phyloP scores from a whole-genome alignment of 345 rosid genomes.

The Citrus hindsii region DNA sequence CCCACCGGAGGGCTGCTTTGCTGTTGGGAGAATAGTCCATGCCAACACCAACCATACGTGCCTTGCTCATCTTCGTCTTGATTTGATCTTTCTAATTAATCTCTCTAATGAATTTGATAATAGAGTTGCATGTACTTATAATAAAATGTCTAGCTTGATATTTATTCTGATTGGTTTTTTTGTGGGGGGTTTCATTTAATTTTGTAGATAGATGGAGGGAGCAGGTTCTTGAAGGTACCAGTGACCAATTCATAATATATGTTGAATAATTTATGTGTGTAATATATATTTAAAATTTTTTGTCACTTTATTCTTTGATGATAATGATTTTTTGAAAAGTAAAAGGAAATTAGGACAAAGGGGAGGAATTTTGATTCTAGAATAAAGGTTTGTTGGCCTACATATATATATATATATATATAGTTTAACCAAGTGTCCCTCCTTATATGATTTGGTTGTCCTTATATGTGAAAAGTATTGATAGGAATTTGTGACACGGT shows the following conservation, averaged over 20 bases:
- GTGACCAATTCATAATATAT: rapidly evolving
- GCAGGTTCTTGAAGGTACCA: background rate
- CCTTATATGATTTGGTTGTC: too few species aligned
- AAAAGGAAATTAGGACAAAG: background rate
- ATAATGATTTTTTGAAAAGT: background rate
- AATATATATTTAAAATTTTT: background rate
- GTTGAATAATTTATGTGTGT: background rate
- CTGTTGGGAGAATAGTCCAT: conserved; percentile 48
- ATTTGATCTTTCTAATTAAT: background rate
- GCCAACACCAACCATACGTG: conserved; percentile 36
- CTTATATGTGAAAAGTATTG: too few species aligned
- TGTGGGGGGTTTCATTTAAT: too few species aligned
- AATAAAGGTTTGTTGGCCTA: background rate
- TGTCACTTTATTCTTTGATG: background rate
- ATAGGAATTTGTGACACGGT: too few species aligned
- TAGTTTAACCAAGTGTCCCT: background rate
- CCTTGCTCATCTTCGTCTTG: conserved; percentile 21
- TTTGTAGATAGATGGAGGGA: too few species aligned
- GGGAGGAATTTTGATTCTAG: background rate
- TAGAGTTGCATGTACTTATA: too few species aligned
- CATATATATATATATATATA: too few species aligned
- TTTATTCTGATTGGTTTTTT: too few species aligned
- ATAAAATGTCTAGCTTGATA: too few species aligned
- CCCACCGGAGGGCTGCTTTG: conserved; percentile 50
- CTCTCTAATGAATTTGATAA: too few species aligned